These are phyloP conservation scores for Metschnikowia henanensis DNA, from an alignment of 805 yeast genomes.

Conservation along the genomic window DNA sequence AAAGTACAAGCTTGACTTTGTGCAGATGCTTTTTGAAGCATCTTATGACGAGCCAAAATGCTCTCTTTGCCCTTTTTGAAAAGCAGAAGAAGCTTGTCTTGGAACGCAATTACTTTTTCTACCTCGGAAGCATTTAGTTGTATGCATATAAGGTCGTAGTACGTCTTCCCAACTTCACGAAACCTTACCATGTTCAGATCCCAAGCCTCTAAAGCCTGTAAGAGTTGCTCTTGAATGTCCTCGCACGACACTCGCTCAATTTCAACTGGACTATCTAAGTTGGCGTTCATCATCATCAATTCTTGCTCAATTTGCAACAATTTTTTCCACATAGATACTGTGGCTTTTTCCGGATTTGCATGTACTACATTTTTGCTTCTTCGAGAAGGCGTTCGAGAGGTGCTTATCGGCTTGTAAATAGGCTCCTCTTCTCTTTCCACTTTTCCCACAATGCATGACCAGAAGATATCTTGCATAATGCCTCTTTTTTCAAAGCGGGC, in stretches of 20 bases:
- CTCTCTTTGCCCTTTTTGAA: not conserved
- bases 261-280: not conserved
- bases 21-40: not conserved
- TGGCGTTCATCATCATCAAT: not conserved
- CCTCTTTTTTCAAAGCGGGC: not conserved
- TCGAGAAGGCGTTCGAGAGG: not conserved
- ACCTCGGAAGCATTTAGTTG: not conserved
- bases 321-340: not conserved
- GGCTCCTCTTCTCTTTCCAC: not conserved
- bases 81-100: not conserved
- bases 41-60: not conserved
- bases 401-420: not conserved
- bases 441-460: not conserved
- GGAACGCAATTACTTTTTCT: not conserved
- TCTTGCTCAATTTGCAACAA: not conserved
- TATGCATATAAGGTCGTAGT: not conserved
- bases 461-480: not conserved
- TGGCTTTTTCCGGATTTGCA: not conserved
- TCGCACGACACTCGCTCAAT: not conserved
- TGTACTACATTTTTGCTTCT: not conserved
- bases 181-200: not conserved
- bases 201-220: not conserved
- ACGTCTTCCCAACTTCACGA: not conserved
- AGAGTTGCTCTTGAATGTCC: not conserved
- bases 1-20: not conserved